Base-by-base conservation (phyloP, 495 filamentous ascomycete species). In the Daldinia bambusicola region DNA sequence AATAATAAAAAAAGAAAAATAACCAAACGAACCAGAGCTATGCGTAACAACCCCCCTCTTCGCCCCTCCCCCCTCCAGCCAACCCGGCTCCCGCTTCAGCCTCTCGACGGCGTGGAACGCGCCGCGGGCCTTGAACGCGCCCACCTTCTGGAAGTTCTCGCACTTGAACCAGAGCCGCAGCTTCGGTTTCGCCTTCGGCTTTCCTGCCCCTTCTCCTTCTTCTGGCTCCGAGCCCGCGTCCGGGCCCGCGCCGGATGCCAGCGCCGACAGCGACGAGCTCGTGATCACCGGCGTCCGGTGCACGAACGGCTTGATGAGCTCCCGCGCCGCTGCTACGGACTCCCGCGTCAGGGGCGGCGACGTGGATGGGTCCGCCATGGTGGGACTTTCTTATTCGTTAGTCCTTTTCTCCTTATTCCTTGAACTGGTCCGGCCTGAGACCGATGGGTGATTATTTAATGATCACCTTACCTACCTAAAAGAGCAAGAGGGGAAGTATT, bases 151-250 rank as follows among this genome's bases (percentile, higher is more conserved):
- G 38, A 90, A 85, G 81, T 98, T 97, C 83, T 99, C 95, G 81
- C 93, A 97, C 82, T 99, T 99, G 86, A 99, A 97, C 80, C 91
- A 94, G 67, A 99, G 85, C 6, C 87, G 85, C 38, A 97, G 84
- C 31, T 80, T 86, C 0, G 93, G 93, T 9, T 73, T 79, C 10
- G 89, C 88, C 1, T 22, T 56, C 12, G 26, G 26, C 3, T 26
- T 26, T 26, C 26, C 26, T 26, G 26, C 26, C 26, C 3, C 26
- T 26, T 3, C 26, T 26, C 3, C 26, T 3, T 1, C 1, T 3
- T 26, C 26, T 3, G 26, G 26, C 1, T 3, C 26, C 26, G 26
- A 3, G 26, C 18, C 43, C 41, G n/a, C 41, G 18, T 6, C 37
- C 18, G 10, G 16, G 20, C 13, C 50, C 6, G 91, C 89, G 31